Conservation (phyloP, 805 yeast genomes). For the Zygotorulaspora chibaensis region DNA sequence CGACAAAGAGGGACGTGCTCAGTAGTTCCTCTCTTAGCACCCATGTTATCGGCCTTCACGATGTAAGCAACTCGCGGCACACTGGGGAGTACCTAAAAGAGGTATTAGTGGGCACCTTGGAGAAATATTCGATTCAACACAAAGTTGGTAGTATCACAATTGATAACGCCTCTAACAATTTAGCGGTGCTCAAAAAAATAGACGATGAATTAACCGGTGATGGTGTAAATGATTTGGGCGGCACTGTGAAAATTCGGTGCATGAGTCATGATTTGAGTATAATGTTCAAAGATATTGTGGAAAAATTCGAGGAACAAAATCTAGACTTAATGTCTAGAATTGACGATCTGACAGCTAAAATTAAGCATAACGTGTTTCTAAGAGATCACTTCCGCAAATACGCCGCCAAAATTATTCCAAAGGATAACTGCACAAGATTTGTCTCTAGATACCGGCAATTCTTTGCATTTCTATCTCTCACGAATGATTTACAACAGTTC, state of each 20-base stretch:
- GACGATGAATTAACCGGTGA: constrained; percentile 3
- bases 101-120: constrained; percentile 1
- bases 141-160: constrained; percentile 4
- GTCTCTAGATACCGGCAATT: constrained; percentile 1
- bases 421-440: constrained; percentile 1
- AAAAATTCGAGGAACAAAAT: constrained; percentile 1
- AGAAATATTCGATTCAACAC: not conserved
- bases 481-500: constrained; percentile 1
- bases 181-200: constrained; percentile 2
- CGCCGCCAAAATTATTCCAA: constrained; percentile 1
- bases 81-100: constrained; percentile 2
- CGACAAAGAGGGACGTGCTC: not conserved
- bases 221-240: constrained; percentile 1
- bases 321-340: not conserved
- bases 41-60: not conserved
- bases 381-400: constrained; percentile 1
- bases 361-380: constrained; percentile 6
- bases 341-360: constrained; percentile 4
- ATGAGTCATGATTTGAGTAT: constrained; percentile 3
- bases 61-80: constrained; percentile 1
- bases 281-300: not conserved
- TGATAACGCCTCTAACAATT: constrained; percentile 2
- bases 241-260: constrained; percentile 4
- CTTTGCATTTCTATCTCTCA: constrained; percentile 1
- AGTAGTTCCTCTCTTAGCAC: not conserved